phyloP scores from a whole-genome alignment of 2,329 filamentous ascomycete genomes.

The Scopulariopsis brevicaulis region DNA sequence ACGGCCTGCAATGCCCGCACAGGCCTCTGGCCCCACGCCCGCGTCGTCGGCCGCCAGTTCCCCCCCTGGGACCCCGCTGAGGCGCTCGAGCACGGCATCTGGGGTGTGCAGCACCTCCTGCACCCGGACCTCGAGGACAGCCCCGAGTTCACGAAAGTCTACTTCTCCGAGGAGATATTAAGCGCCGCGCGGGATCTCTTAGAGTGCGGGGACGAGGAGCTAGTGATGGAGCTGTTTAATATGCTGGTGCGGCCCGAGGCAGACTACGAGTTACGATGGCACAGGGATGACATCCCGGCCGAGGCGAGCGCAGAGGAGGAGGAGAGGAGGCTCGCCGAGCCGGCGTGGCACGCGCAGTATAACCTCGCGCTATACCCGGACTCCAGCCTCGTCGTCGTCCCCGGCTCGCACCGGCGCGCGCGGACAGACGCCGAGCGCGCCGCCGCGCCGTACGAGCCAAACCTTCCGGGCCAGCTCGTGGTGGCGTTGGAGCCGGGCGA shows the following conservation, averaged over 20 bases:
- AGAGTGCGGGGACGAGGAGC: constrained; percentile 39
- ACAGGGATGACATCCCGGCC: constrained; percentile 71
- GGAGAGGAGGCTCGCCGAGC: constrained; percentile 41
- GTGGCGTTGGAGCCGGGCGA: constrained; percentile 64
- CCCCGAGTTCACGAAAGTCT: constrained; percentile 51
- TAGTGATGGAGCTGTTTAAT: constrained; percentile 85
- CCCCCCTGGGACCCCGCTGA: constrained; percentile 61
- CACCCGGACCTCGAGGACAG: constrained; percentile 58
- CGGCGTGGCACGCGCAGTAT: constrained; percentile 72
- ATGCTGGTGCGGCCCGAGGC: constrained; percentile 63
- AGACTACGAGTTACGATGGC: constrained; percentile 71
- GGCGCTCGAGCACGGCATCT: constrained; percentile 54
- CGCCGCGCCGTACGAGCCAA: constrained; percentile 52
- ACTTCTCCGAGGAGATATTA: constrained; percentile 60
- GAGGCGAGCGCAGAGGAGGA: constrained; percentile 57
- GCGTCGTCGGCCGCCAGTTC: constrained; percentile 82
- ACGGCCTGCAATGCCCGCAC: constrained; percentile 50
- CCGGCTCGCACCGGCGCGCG: constrained; percentile 61
- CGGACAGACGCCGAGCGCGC: constrained; percentile 58
- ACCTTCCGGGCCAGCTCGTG: constrained; percentile 50
- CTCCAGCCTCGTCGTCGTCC: constrained; percentile 61
- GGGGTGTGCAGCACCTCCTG: constrained; percentile 80
- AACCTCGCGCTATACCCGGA: constrained; percentile 76
- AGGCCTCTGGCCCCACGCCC: constrained; percentile 72
- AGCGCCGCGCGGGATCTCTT: constrained; percentile 55